phyloP scores from a whole-genome alignment of 371 early-diverging fungal genomes.

The Apophysomyces trapeziformis region DNA sequence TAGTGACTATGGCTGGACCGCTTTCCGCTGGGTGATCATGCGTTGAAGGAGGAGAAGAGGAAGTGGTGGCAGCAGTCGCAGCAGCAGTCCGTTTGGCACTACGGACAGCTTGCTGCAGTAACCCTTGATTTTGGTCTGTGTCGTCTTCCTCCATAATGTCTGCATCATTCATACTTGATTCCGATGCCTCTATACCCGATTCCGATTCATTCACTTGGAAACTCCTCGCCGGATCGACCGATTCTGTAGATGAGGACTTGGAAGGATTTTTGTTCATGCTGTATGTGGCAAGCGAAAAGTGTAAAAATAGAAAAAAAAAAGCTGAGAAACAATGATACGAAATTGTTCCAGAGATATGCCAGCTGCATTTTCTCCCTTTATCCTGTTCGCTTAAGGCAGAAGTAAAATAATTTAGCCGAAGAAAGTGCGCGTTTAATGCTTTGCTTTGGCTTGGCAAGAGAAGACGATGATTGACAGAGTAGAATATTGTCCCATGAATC shows the following conservation, averaged over 20 bases:
- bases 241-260: neutral
- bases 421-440: too few species aligned
- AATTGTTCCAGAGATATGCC: too few species aligned
- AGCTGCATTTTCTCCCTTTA: too few species aligned
- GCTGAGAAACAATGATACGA: too few species aligned
- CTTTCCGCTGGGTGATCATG: neutral
- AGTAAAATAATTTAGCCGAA: too few species aligned
- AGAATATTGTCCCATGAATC: too few species aligned
- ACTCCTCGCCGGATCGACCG: neutral
- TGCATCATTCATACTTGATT: slow-evolving; percentile 19
- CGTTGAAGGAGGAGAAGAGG: too few species aligned
- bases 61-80: neutral
- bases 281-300: neutral
- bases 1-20: neutral
- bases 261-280: neutral
- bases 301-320: neutral
- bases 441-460: too few species aligned
- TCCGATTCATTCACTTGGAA: slow-evolving; percentile 21
- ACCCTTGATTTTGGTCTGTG: slow-evolving; percentile 1
- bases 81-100: slow-evolving; percentile 16
- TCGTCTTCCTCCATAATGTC: slow-evolving; percentile 14
- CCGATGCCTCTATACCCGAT: slow-evolving; percentile 23
- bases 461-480: too few species aligned
- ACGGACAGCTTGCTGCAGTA: slow-evolving; percentile 19
- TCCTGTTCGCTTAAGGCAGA: too few species aligned